A percentile compares a stretch with the other conserved stretches of the same genome.
Conservation (phyloP, 345 rosid genomes). For the Salix exigua region DNA sequence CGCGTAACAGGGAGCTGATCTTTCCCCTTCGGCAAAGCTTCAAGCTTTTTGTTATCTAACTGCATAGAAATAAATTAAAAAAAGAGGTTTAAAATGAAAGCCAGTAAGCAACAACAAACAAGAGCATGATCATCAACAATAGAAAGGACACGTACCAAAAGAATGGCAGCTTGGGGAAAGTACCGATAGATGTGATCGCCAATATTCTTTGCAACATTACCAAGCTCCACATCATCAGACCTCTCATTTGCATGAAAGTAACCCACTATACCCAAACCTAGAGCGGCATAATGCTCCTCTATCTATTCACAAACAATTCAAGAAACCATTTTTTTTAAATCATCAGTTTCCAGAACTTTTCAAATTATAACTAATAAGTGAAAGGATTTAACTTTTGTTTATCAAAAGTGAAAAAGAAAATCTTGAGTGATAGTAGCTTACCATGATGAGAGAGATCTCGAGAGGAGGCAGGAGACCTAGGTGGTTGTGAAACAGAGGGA, state of each 20-base stretch:
- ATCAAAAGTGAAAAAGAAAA: neutral
- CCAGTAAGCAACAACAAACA: neutral
- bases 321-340: neutral
- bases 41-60: slow-evolving; percentile 86
- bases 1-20: slow-evolving; percentile 69
- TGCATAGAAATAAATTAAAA: slow-evolving; percentile 22
- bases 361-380: too few relatives aligned
- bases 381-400: too few relatives aligned
- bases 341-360: neutral
- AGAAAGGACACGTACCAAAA: slow-evolving; percentile 51
- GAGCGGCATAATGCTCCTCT: slow-evolving; percentile 70
- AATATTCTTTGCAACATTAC: slow-evolving; percentile 72
- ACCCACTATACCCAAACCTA: slow-evolving; percentile 75
- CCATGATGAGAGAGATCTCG: slow-evolving; percentile 94
- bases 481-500: slow-evolving; percentile 87
- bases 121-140: neutral
- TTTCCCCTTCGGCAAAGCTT: slow-evolving; percentile 58
- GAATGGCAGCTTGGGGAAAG: slow-evolving; percentile 68
- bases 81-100: neutral
- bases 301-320: slow-evolving; percentile 33
- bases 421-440: slow-evolving; percentile 3
- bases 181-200: slow-evolving; percentile 85
- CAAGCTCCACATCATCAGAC: slow-evolving; percentile 67
- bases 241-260: slow-evolving; percentile 95
- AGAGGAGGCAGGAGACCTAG: slow-evolving; percentile 85